A percentile compares a stretch with the other conserved stretches of the same genome.
Conservation (phyloP, 305 asterid genomes). For the Withania somnifera region DNA sequence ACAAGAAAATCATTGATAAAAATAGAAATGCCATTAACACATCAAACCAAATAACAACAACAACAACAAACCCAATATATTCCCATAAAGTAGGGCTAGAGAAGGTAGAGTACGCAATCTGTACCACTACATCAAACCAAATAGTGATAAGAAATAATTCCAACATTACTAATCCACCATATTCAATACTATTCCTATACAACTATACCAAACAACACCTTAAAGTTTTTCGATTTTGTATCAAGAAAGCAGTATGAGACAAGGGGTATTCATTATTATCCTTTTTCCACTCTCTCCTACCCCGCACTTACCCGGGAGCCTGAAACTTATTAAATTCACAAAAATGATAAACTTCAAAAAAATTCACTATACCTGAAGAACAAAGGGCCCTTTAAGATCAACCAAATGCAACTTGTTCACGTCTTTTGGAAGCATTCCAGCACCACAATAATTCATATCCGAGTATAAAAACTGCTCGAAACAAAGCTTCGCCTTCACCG, state of each 20-base stretch:
- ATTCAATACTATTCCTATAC: too few species aligned
- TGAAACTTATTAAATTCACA: neutral
- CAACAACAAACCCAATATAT: too few species aligned
- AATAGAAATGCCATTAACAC: too few species aligned
- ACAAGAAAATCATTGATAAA: too few species aligned
- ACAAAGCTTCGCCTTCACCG: constrained; percentile 63
- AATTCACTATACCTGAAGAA: constrained; percentile 57
- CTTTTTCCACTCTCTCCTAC: neutral
- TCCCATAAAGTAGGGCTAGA: too few species aligned
- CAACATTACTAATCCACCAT: too few species aligned
- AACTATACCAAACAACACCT: too few species aligned
- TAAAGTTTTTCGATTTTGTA: neutral
- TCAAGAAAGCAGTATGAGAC: neutral
- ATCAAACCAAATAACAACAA: too few species aligned
- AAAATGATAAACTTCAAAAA: neutral
- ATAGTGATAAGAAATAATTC: too few species aligned
- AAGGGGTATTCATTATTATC: neutral
- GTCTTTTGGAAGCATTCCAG: constrained; percentile 60
- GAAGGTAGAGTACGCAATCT: too few species aligned
- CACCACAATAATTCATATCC: constrained; percentile 72
- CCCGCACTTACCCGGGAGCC: neutral
- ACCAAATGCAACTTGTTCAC: constrained; percentile 46
- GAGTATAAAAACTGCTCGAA: constrained; percentile 60
- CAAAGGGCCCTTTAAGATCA: constrained; percentile 81
- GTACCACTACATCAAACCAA: too few species aligned